phyloP scores from a whole-genome alignment of 2,329 filamentous ascomycete species.

The Domatiomyces catenatus region DNA sequence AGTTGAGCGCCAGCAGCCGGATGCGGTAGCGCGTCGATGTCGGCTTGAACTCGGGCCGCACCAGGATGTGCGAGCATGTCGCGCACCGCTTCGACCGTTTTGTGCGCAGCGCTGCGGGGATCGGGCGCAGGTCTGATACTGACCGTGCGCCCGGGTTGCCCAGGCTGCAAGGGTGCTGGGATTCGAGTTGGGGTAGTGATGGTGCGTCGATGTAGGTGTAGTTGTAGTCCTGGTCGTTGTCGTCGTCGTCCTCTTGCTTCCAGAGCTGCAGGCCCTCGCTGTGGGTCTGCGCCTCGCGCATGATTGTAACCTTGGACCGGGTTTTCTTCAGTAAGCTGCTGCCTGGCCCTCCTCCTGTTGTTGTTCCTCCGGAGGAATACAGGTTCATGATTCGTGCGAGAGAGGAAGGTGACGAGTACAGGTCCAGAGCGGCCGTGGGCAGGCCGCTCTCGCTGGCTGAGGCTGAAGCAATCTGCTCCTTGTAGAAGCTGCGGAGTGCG shows the following conservation, averaged over 20 bases:
- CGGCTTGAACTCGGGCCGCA: constrained; percentile 84
- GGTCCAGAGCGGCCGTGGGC: constrained; percentile 36
- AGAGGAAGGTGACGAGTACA: constrained; percentile 57
- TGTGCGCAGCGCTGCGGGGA: constrained; percentile 69
- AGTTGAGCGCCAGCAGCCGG: constrained; percentile 70
- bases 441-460: constrained; percentile 32
- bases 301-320: constrained; percentile 52
- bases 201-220: constrained; percentile 11
- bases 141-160: constrained; percentile 38
- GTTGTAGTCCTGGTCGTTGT: constrained; percentile 26
- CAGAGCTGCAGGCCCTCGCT: constrained; percentile 52
- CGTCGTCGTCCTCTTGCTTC: constrained; percentile 28
- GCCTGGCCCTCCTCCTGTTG: constrained; percentile 18
- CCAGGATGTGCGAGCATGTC: constrained; percentile 83
- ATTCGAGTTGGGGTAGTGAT: constrained; percentile 9
- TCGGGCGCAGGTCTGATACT: constrained; percentile 59
- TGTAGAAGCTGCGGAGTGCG: constrained; percentile 66
- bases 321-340: constrained; percentile 42
- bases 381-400: constrained; percentile 81
- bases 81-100: constrained; percentile 91
- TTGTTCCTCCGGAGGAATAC: constrained; percentile 40
- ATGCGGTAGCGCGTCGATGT: constrained; percentile 83
- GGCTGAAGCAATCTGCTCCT: constrained; percentile 54
- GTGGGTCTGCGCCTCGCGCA: constrained; percentile 61
- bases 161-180: constrained; percentile 38